These are phyloP conservation scores for Diplodia corticola DNA, from an alignment of 2,329 filamentous ascomycete species.

Conservation along the genomic window DNA sequence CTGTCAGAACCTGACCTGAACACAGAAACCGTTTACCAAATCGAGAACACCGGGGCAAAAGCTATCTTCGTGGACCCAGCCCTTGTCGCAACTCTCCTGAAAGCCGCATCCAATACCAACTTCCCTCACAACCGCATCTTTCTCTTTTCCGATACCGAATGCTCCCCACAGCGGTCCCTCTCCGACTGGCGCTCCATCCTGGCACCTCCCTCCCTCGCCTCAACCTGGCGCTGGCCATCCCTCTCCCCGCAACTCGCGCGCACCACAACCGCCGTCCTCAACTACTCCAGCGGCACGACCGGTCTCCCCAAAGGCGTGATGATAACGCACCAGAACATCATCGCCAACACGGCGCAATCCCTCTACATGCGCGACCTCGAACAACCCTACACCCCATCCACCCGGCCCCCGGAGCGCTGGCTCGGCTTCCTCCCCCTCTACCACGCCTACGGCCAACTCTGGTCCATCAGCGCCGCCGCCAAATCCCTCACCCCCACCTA, in stretches of 20 bases:
- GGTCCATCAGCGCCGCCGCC: constrained; percentile 41
- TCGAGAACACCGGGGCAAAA: constrained; percentile 54
- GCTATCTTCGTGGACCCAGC: constrained; percentile 52
- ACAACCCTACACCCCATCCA: constrained; percentile 29
- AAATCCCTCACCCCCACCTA: constrained; percentile 37
- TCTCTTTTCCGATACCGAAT: constrained; percentile 49
- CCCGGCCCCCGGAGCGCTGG: constrained; percentile 35
- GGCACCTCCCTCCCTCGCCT: constrained; percentile 37
- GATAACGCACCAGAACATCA: constrained; percentile 46
- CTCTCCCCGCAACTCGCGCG: constrained; percentile 41
- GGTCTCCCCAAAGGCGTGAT: constrained; percentile 49
- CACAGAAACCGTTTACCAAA: constrained; percentile 54
- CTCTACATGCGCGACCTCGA: constrained; percentile 42
- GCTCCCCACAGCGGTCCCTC: constrained; percentile 36
- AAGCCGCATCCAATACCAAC: constrained; percentile 45
- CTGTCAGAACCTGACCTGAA: background rate
- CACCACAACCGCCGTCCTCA: constrained; percentile 30
- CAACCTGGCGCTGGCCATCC: constrained; percentile 45
- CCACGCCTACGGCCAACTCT: constrained; percentile 44
- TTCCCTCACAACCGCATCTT: constrained; percentile 49
- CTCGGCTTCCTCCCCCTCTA: constrained; percentile 39
- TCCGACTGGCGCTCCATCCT: constrained; percentile 48
- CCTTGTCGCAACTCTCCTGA: constrained; percentile 47
- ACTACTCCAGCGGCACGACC: constrained; percentile 43
- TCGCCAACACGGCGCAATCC: constrained; percentile 43